phyloP scores from a whole-genome alignment of 352 stramenopile genomes.

The Saprolegnia parasitica region DNA sequence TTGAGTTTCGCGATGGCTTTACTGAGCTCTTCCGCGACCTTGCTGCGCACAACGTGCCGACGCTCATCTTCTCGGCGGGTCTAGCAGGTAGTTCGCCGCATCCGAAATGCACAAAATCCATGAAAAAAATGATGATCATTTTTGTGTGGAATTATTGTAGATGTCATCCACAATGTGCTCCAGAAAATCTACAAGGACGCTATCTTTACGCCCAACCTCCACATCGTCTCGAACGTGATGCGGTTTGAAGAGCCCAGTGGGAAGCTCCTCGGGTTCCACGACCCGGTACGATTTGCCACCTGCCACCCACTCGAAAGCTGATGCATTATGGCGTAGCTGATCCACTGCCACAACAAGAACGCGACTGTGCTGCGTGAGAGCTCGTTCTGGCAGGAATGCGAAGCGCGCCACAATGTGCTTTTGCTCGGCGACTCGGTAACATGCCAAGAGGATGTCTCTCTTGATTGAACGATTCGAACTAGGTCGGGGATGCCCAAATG shows the following conservation, averaged over 20 bases:
- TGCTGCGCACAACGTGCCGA: slow-evolving; percentile 51
- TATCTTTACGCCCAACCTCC: slow-evolving; percentile 45
- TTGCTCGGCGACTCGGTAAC: slow-evolving; percentile 54
- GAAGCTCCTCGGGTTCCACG: slow-evolving; percentile 48
- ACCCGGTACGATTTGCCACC: slow-evolving; percentile 32
- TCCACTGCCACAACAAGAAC: slow-evolving; percentile 79
- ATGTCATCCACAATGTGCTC: slow-evolving; percentile 77
- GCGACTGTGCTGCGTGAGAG: slow-evolving; percentile 56
- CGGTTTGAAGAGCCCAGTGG: slow-evolving; percentile 41
- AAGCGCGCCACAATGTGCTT: slow-evolving; percentile 59
- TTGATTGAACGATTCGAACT: no score
- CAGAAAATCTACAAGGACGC: slow-evolving; percentile 35
- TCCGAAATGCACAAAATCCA: neutral
- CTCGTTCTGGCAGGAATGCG: slow-evolving; percentile 50
- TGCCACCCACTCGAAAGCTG: neutral
- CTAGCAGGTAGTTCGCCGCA: slow-evolving; percentile 42
- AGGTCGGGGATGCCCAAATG: slow-evolving; percentile 52
- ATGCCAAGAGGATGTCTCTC: no score
- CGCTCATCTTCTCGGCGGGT: slow-evolving; percentile 50
- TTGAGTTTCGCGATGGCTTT: slow-evolving; percentile 55
- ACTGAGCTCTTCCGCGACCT: slow-evolving; percentile 59
- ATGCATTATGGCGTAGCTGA: slow-evolving; percentile 32
- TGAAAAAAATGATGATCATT: neutral
- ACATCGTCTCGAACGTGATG: slow-evolving; percentile 80
- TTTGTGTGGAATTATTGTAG: neutral